Conservation (phyloP, 2,329 filamentous ascomycete genomes). For the Rutstroemia sp. region DNA sequence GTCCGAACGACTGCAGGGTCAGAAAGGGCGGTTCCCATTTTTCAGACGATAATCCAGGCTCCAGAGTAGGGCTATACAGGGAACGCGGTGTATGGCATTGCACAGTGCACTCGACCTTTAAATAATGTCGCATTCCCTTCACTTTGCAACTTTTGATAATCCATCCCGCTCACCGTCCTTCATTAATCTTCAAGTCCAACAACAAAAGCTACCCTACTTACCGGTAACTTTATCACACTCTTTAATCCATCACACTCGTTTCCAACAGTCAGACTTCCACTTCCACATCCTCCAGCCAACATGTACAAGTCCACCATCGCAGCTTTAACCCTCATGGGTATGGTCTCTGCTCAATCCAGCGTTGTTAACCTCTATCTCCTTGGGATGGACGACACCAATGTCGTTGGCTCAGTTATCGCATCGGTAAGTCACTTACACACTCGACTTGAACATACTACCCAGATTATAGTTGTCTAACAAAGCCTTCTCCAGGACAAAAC, state of each 20-base stretch:
- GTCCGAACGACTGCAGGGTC: no score
- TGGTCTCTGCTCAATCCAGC: not conserved
- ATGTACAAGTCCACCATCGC: conserved; percentile 8
- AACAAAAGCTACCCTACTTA: not conserved
- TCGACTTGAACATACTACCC: not conserved
- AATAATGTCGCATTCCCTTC: no score
- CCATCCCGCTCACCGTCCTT: no score
- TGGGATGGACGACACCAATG: not conserved
- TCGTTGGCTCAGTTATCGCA: conserved; percentile 7
- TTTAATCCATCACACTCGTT: no score
- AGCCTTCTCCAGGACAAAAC: conserved; percentile 11
- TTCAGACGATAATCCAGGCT: no score
- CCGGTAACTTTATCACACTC: no score
- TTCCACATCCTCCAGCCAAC: not conserved
- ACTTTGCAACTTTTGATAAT: no score
- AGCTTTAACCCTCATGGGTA: not conserved
- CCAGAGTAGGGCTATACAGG: no score
- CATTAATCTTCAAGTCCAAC: not conserved
- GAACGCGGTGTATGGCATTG: no score
- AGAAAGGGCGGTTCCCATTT: no score
- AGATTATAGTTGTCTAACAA: not conserved
- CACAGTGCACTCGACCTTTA: no score
- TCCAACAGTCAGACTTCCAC: not conserved
- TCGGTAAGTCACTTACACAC: not conserved
- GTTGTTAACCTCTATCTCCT: conserved; percentile 1